Percentiles rank a stretch among this genome's conserved stretches.
Conservation (phyloP, 2,329 filamentous ascomycete species). For the Aspergillus ochraceus region DNA sequence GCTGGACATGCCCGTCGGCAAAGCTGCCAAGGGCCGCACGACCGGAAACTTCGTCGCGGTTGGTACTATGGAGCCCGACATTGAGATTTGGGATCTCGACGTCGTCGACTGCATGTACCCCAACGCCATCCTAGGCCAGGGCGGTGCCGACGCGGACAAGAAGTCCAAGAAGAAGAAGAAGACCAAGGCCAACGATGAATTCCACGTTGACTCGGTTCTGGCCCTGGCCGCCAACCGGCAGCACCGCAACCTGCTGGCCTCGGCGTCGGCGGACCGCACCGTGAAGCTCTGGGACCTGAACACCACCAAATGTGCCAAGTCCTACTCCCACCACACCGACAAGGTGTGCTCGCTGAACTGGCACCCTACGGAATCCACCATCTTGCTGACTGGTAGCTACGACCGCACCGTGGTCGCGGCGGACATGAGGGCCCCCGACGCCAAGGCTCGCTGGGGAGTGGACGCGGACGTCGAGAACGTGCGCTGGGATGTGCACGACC, state of each 20-base stretch:
- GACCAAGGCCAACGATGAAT: conserved; percentile 82
- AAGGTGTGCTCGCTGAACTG: conserved; percentile 96
- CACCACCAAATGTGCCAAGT: conserved; percentile 89
- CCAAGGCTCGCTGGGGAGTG: conserved; percentile 84
- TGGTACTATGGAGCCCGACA: conserved; percentile 96
- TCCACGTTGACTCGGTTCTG: conserved; percentile 92
- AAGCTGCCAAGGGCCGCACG: conserved; percentile 62
- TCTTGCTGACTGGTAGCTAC: conserved; percentile 90
- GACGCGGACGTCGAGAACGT: conserved; percentile 94
- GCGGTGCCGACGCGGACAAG: conserved; percentile 52
- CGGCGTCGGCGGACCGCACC: conserved; percentile 92
- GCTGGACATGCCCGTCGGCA: conserved; percentile 87
- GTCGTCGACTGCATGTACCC: conserved; percentile 97
- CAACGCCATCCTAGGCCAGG: conserved; percentile 88
- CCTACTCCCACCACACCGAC: conserved; percentile 92
- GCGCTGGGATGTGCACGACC: conserved; percentile 88
- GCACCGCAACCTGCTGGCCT: conserved; percentile 91
- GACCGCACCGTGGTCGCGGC: conserved; percentile 92
- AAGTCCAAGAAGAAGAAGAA: conserved; percentile 86
- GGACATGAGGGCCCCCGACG: conserved; percentile 91
- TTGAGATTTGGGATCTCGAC: conserved; percentile 97
- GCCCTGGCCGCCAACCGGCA: conserved; percentile 88
- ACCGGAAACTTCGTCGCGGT: conserved; percentile 91
- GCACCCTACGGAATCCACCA: conserved; percentile 83
- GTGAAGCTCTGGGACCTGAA: conserved; percentile 97